Evolutionary conservation across 768 basidiomycete species (phyloP), one percentile per base, ranked within the genome.

Genomic region (Candolleomyces efflorescens): DNA sequence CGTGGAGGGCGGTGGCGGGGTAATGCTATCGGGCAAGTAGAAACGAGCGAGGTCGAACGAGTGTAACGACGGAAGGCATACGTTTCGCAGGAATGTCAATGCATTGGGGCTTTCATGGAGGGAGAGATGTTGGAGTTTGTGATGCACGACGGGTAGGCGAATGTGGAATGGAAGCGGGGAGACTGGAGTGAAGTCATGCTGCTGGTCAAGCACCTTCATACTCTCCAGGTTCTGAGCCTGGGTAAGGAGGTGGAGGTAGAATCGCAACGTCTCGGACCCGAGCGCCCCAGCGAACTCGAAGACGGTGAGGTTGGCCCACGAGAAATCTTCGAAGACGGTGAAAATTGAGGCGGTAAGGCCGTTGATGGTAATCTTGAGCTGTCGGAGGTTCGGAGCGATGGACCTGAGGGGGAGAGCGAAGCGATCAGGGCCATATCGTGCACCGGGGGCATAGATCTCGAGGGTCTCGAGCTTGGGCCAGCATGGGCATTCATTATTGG

Each of bases 401-500:
- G 1, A n/a, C 15, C 20, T 23, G 15, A 53, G 51, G 13, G 51
- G 51, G 22, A 53, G 51, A 1, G 32, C 5, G 18, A 53, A 38
- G 51, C 51, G 51, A n/a, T 36, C 51, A 3, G 51, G 18, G 20
- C 9, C 18, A 36, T 53, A 53, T 13, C 51, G 51, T 10, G 23
- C 51, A 13, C 7, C 46, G 3, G 51, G 51, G 38, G 51, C 37
- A 11, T 53, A 36, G 37, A 53, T 53, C 51, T 53, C 51, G 36
- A 53, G 51, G 20, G 51, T 39, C 37, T 38, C 51, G 36, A 53
- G 51, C n/a, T 23, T 7, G 6, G 51, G 51, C 51, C 51, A 53
- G 36, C 51, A 53, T 9, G n/a, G 6, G 5, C 38, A 12, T 6
- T 37, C 51, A 23, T 36, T n/a, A 2, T 17, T 38, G 17, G 15